Percentiles rank a stretch among this genome's conserved stretches.
Evolutionary conservation across 2,329 filamentous ascomycete species (phyloP).

Genomic region (Drechslerella dactyloides): DNA sequence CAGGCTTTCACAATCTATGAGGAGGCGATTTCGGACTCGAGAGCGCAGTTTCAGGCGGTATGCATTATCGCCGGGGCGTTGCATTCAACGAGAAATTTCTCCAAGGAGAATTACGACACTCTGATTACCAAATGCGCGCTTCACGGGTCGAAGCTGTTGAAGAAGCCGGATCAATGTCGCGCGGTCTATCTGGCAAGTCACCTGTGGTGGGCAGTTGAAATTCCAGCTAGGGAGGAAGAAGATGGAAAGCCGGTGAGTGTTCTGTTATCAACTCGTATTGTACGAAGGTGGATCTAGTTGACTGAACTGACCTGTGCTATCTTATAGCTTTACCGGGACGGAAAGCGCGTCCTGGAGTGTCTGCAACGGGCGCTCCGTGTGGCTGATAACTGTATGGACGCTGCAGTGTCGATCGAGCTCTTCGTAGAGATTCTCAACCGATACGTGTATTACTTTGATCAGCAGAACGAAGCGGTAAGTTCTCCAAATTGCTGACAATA

Average conservation of each 20-base stretch:
- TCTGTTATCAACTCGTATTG: constrained; percentile 18
- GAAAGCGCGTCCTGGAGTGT: constrained; percentile 95
- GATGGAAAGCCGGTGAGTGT: constrained; percentile 76
- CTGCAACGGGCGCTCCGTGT: constrained; percentile 93
- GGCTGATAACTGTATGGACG: constrained; percentile 97
- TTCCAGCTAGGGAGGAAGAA: constrained; percentile 75
- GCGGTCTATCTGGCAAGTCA: constrained; percentile 97
- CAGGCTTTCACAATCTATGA: constrained; percentile 99
- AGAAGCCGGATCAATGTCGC: constrained; percentile 97
- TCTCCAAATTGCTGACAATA: neutral
- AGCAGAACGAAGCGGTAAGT: constrained; percentile 90
- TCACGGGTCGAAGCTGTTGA: constrained; percentile 93
- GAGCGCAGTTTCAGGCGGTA: constrained; percentile 96
- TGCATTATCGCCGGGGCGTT: constrained; percentile 89
- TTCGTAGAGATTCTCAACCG: constrained; percentile 98
- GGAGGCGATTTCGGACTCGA: constrained; percentile 91
- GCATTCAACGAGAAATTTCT: constrained; percentile 86
- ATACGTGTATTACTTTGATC: constrained; percentile 99
- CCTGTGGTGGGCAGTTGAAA: constrained; percentile 95
- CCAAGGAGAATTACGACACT: constrained; percentile 97
- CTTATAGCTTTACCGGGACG: constrained; percentile 85
- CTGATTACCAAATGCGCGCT: constrained; percentile 96
- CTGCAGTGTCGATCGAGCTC: constrained; percentile 80
- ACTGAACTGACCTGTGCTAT: constrained; percentile 53
- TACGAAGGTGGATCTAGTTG: constrained; percentile 4